Base-by-base conservation (phyloP, 345 rosid species). In the Gossypium australe region DNA sequence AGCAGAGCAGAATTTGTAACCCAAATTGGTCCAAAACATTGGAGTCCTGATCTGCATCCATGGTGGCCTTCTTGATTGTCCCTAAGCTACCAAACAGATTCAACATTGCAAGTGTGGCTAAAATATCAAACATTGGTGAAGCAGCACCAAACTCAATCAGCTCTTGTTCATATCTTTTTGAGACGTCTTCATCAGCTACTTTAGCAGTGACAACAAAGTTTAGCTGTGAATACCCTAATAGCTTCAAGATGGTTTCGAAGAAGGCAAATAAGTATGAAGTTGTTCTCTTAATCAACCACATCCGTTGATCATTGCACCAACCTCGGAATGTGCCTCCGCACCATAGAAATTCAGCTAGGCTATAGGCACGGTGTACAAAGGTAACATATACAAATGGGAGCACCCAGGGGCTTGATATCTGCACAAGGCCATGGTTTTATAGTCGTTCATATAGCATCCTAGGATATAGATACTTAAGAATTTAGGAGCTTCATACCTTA, bases 91-190 rank as follows among this genome's bases (percentile, higher is more conserved):
- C 75, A 25, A 79, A 72, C 11, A 81, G 61, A 66, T 84, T 85
- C 51, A 87, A 80, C 80, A 83, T 51, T 57, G 85, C 87, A 44
- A 87, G 27, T 6, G 85, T 82, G 9, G 89, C 77, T 51, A 86
- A 43, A 48, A 81, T 41, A 18, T 76, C 78, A 16, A 87, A 72
- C 87, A 85, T 84, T n/a, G 84, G 80, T 27, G 87, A 86, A 61
- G 81, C 10, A 14, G 48, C 58, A 45, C 87, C 87, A 67, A 87
- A 86, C 57, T 87, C 86, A 2, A 61, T 61, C 66, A 29, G 20
- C 66, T 27, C 66, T 27, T 61, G 66, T 1, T 61, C 66, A 7
- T 61, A 61, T 61, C 66, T 61, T 61, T 61, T 8, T 0, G 20
- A 38, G 2, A 38, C 67, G 0, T 63, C 86, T 77, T 84, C 79